Conservation (phyloP, 805 yeast species). For the Pichia kluyveri region DNA sequence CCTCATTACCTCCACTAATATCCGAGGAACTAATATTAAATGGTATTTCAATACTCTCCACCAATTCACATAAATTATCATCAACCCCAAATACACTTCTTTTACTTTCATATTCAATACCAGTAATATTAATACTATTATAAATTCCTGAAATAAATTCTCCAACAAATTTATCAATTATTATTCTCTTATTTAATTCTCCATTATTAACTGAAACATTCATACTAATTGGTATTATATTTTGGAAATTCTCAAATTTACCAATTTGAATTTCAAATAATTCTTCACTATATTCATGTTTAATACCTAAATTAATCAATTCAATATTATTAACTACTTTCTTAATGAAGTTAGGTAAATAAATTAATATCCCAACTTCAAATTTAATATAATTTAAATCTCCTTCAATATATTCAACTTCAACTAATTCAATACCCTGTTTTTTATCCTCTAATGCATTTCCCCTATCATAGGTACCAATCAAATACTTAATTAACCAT, state of each 20-base stretch:
- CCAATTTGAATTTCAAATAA: constrained; percentile 14
- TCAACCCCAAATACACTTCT: not conserved
- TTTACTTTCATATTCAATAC: constrained; percentile 18
- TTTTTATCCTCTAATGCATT: not conserved
- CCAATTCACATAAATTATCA: not conserved
- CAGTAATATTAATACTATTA: constrained; percentile 18
- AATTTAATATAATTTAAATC: not conserved
- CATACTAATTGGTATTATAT: not conserved
- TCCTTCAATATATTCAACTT: not conserved
- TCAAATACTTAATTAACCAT: no score
- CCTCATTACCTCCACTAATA: not conserved
- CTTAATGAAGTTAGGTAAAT: not conserved
- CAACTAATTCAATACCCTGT: not conserved
- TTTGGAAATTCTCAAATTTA: constrained; percentile 17
- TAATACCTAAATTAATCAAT: not conserved
- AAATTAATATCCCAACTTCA: not conserved
- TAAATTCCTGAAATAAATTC: constrained; percentile 12
- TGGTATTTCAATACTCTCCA: constrained; percentile 1
- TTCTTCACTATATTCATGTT: not conserved
- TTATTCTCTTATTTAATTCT: not conserved
- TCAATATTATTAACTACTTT: not conserved
- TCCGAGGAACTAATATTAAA: constrained; percentile 1
- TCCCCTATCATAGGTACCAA: no score
- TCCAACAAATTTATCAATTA: not conserved
- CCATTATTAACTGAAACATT: not conserved